Evolutionary conservation across 176 grass and related monocot genomes (phyloP).

Genomic region (Bothriochloa decipiens): DNA sequence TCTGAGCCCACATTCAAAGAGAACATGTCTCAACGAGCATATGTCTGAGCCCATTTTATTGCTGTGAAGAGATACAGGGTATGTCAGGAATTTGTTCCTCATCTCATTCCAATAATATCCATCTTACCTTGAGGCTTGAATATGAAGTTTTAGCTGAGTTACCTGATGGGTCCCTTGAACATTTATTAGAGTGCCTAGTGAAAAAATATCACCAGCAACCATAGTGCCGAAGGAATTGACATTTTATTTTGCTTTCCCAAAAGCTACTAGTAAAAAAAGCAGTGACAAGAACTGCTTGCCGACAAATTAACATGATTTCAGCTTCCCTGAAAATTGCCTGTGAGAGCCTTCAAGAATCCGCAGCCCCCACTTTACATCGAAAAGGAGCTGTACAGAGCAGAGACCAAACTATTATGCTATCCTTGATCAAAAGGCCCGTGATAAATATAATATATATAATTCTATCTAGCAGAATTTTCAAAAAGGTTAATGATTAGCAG

Average conservation of each 20-base stretch:
- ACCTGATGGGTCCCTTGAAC: not conserved
- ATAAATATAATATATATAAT: conserved; percentile 43
- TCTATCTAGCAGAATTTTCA: conserved; percentile 37
- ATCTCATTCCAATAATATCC: not conserved
- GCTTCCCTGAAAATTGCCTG: conserved; percentile 15
- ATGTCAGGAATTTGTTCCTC: not conserved
- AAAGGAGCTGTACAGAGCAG: conserved; percentile 45
- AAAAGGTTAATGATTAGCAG: conserved; percentile 62
- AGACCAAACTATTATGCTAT: conserved; percentile 37
- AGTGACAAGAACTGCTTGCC: conserved; percentile 39
- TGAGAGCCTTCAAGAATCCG: conserved; percentile 42
- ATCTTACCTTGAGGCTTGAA: not conserved
- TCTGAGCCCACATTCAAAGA: too few relatives aligned
- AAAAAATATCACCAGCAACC: not conserved
- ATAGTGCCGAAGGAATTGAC: conserved; percentile 15
- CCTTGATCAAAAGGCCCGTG: conserved; percentile 44
- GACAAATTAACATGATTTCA: conserved; percentile 46
- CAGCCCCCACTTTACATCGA: conserved; percentile 45
- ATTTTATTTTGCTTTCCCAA: conserved; percentile 32
- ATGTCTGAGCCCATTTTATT: not conserved
- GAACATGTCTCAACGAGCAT: too few relatives aligned
- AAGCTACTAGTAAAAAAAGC: conserved; percentile 35
- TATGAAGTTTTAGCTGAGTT: not conserved
- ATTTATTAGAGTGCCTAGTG: not conserved
- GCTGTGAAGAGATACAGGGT: not conserved